Base-by-base conservation (phyloP, 2,329 filamentous ascomycete genomes). In the Phaeoacremonium minimum region DNA sequence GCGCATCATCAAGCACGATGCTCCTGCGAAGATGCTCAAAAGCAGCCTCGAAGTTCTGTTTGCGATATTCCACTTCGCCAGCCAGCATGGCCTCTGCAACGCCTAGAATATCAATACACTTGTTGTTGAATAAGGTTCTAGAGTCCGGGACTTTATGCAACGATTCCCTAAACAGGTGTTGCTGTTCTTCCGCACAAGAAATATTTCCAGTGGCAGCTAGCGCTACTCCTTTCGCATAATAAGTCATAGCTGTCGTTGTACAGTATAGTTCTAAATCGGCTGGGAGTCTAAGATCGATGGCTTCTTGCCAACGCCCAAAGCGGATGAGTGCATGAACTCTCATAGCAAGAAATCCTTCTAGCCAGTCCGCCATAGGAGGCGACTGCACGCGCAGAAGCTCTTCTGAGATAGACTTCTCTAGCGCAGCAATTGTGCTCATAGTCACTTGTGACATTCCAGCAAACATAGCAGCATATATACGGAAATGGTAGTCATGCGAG, bases 401-500 rank as follows among this genome's bases (percentile, higher is more conserved):
- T 36, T 83, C 76, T 0, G 84, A 74, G 4, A 89, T 60, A 1
- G 77, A 76, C 0, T 58, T 59, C 49, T 88, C 83, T 32, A 89
- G 69, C 30, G 67, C 62, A 0, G 52, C 46, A 0, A 75, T 73
- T 0, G 82, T 80, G 1, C 83, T 71, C 3, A 89, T 54, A 0
- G 83, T 81, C 9, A 81, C 64, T 16, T 61, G 53, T 2, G 69
- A 83, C 51, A 83, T 75, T 0, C 80, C 86, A 0, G 83, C 75
- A 46, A 90, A 84, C 84, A 90, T 87, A 39, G 85, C 84, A 1
- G 81, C 80, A 52, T 90, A 90, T 33, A 89, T 73, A 3, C 77
- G 72, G 45, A 86, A 88, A 51, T 90, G 85, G 48, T 81, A 82
- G 51, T 90, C 70, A 52, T 91, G 86, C 33, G 75, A 73, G 12